phyloP scores from a whole-genome alignment of 2,329 filamentous ascomycete species.

The Sporothrix dimorphospora region DNA sequence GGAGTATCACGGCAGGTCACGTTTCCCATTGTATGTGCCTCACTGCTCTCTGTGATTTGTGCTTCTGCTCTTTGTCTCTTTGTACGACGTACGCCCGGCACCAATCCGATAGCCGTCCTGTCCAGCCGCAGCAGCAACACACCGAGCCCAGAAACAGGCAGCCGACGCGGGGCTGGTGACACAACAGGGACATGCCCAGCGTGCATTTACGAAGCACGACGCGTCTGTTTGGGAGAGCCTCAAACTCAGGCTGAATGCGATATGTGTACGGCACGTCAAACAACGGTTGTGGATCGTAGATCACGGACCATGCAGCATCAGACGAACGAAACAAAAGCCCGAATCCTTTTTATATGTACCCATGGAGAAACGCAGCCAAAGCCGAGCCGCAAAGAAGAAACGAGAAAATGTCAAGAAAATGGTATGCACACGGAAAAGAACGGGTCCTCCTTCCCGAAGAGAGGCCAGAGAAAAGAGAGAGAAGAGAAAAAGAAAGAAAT shows the following conservation, averaged over 20 bases:
- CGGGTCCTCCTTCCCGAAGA: background rate
- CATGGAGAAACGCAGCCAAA: background rate
- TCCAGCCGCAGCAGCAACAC: background rate
- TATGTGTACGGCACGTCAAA: background rate
- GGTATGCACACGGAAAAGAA: slow-evolving; percentile 4
- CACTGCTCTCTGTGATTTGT: background rate
- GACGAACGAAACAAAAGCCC: background rate
- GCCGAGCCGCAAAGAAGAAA: background rate
- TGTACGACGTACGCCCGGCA: background rate
- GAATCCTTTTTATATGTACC: background rate
- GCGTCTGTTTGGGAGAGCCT: background rate
- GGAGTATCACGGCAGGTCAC: background rate
- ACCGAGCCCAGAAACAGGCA: background rate
- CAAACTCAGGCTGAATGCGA: slow-evolving; percentile 11
- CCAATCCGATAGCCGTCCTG: background rate
- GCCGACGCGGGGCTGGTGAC: background rate
- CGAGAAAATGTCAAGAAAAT: background rate
- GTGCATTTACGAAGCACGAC: background rate
- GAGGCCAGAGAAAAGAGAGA: background rate
- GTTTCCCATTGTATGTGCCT: background rate
- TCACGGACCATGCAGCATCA: background rate
- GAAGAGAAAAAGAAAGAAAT: background rate
- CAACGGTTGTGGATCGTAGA: background rate
- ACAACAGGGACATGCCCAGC: background rate
- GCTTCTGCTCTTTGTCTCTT: background rate